Base-by-base conservation (phyloP, 228 moss, liverwort and hornwort genomes). In the Sphagnum magellanicum region DNA sequence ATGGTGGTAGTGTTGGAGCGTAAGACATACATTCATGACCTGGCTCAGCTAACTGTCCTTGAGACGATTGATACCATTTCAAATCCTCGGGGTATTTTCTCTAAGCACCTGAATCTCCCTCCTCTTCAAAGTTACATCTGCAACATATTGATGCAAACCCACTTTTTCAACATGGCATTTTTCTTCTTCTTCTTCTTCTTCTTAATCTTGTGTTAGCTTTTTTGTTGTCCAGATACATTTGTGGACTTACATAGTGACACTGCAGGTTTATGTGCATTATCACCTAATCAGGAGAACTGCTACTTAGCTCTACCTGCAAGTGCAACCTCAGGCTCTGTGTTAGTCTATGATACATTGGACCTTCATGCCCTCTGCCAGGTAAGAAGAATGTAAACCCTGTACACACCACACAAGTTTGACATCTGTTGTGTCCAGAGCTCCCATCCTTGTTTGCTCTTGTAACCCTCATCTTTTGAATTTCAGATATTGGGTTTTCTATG, bases 291-390 rank as follows among this genome's bases (percentile, higher is more conserved):
- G 63, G 92, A 95, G 51, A 95, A 95, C 52, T 95, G 92, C 73
- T 87, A 90, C 64, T 81, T 95, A 71, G 95, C 90, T 67, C 74
- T 95, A 74, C 95, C 95, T 55, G 95, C 90, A 59, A 90, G 92
- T 78, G 87, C 87, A 68, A 75, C 87, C 48, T 82, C 66, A 51
- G 95, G 95, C 64, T 85, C 92, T 65, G 90, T 92, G 10, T 81
- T 92, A 71, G 84, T 95, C 15, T 86, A 85, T 73, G 95, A 95
- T 77, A 89, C 92, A 12, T 87, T 95, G 72, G 90, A 89, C 79
- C 92, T 89, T 48, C 95, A 95, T 78, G 90, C 89, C 61, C 78
- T 95, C 60, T 95, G 95, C 77, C 95, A 92, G 92, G 92, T 92
- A 48, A 67, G 50, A 68, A 50, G 52, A 32, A 47, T 13, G 48